Conservation (phyloP, 345 rosid species). For the Gossypium rotundifolium region DNA sequence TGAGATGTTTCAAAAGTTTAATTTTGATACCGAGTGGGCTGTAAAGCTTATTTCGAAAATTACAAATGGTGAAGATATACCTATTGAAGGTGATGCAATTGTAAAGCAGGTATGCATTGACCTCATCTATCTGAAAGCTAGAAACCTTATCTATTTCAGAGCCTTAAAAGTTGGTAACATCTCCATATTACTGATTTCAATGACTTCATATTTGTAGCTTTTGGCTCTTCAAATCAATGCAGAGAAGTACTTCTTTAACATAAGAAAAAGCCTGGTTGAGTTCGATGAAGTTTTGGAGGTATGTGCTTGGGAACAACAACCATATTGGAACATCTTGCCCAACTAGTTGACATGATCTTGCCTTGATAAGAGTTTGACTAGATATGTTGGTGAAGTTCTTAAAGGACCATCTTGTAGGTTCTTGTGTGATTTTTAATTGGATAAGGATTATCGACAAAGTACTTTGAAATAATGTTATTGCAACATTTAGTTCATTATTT, state of each 20-base stretch:
- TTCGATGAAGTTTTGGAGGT: slow-evolving; percentile 98
- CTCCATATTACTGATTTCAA: slow-evolving; percentile 18
- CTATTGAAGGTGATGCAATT: slow-evolving; percentile 80
- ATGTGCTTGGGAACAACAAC: slow-evolving; percentile 9
- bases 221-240: slow-evolving; percentile 78
- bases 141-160: background rate
- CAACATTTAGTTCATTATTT: background rate
- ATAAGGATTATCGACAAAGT: background rate
- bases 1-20: slow-evolving; percentile 95
- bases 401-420: background rate
- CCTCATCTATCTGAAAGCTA: slow-evolving; percentile 11
- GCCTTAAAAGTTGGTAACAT: background rate
- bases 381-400: background rate
- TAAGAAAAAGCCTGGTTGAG: slow-evolving; percentile 91
- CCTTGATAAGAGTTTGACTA: background rate
- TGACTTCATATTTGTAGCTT: slow-evolving; percentile 47
- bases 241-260: slow-evolving; percentile 85
- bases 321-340: background rate
- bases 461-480: background rate
- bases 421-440: background rate
- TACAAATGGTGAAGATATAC: slow-evolving; percentile 74
- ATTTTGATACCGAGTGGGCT: slow-evolving; percentile 93
- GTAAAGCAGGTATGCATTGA: slow-evolving; percentile 66
- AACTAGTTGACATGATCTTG: background rate
- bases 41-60: slow-evolving; percentile 79